Evolutionary conservation across 192 early-diverging fungal species (phyloP).

Genomic region (Kickxella alabastrina): DNA sequence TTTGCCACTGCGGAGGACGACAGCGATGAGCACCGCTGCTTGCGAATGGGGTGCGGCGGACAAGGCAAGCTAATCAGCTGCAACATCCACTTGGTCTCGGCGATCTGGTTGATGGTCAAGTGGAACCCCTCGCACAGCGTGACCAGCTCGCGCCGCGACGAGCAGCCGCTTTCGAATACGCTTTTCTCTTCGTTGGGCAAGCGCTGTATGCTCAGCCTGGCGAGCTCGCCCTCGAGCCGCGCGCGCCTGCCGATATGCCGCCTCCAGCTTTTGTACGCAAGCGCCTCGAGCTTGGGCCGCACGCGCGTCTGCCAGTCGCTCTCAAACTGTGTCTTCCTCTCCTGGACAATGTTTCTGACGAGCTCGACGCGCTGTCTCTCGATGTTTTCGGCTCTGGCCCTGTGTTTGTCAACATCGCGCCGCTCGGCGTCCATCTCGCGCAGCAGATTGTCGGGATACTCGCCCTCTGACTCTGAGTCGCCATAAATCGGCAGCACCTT

Average conservation of each 20-base stretch:
- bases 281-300: constrained; percentile 7
- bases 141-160: not conserved
- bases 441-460: constrained; percentile 12
- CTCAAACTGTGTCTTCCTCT: constrained; percentile 8
- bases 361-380: constrained; percentile 10
- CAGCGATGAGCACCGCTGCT: not conserved
- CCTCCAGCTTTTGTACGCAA: constrained; percentile 11
- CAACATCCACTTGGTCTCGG: constrained; percentile 17
- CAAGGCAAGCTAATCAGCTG: constrained; percentile 10
- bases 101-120: constrained; percentile 14
- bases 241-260: not conserved
- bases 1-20: too few relatives aligned
- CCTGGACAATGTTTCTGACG: constrained; percentile 3
- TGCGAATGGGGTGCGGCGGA: constrained; percentile 8
- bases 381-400: not conserved
- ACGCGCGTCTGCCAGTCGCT: constrained; percentile 12
- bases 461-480: constrained; percentile 31
- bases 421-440: constrained; percentile 25
- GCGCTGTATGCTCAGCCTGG: constrained; percentile 3
- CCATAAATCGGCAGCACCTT: constrained; percentile 45
- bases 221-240: too few relatives aligned
- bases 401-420: not conserved
- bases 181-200: constrained; percentile 11
- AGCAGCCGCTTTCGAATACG: constrained; percentile 21
- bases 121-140: constrained; percentile 14